Evolutionary conservation across 208 protist species (phyloP).

Genomic region (Vickermania ingenoplastis): DNA sequence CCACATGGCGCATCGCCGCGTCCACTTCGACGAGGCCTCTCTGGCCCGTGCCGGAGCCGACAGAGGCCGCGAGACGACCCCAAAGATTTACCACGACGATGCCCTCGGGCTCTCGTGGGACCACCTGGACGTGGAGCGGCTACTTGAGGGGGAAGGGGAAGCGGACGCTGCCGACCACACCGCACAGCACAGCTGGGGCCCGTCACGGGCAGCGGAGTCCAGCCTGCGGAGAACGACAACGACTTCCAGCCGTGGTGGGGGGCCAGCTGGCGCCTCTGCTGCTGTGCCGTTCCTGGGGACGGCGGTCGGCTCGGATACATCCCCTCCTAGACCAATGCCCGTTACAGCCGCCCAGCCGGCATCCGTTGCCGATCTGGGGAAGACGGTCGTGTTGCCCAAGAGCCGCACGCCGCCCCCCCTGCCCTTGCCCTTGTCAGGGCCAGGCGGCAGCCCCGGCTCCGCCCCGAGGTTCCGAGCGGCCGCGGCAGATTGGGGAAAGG

Average conservation of each 20-base stretch:
- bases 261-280: no score
- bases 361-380: neutral
- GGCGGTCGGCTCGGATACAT: no score
- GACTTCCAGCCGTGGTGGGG: neutral
- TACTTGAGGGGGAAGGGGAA: neutral
- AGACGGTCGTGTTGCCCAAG: no score
- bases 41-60: neutral
- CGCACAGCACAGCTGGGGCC: no score
- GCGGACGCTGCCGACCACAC: no score
- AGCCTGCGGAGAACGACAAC: neutral
- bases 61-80: neutral
- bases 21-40: constrained; percentile 27
- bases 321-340: no score
- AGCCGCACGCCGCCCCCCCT: no score
- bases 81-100: constrained; percentile 3
- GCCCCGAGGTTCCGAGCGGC: neutral
- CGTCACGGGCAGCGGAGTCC: no score
- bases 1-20: no score
- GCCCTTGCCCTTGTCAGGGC: no score
- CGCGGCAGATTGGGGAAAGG: constrained; percentile 23
- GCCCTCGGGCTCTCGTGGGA: constrained; percentile 5
- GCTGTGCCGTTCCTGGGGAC: neutral
- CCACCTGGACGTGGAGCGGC: neutral
- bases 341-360: neutral
- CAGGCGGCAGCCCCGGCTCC: no score